Evolutionary conservation across 2,329 filamentous ascomycete species (phyloP), one percentile per base, ranked within the genome.

Genomic region (Beauveria sp.): DNA sequence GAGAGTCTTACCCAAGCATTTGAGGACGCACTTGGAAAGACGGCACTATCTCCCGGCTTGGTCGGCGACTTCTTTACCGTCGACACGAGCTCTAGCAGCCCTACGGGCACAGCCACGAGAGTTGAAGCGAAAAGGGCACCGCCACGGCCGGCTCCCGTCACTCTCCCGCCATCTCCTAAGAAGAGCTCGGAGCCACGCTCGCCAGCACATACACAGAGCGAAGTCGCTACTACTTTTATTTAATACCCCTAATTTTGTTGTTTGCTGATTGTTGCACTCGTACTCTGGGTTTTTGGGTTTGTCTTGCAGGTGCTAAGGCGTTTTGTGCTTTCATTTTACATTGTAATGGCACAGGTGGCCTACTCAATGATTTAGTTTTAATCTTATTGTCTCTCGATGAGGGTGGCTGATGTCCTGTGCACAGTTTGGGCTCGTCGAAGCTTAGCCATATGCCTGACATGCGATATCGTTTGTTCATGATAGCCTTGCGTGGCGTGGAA

Each of bases 91-190:
- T n/a, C 24, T 6, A 47, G 40, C 9, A 26, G 50, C 22, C 18
- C 16, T 62, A n/a, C 61, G 54, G 1, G 64, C 51, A 18, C 56
- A 37, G 60, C 62, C 12, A 69, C 58, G 28, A 67, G 71, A 9
- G 63, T 72, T 1, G 72, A 74, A 59, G 71, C 69, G 3, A 68
- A 66, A 55, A 72, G 64, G 55, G 73, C 70, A 6, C 72, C 72
- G 6, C 72, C 73, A 24, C 64, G 71, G 16, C 71, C 71, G 3
- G 62, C 64, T 22, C 69, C 71, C 3, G 65, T 71, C 7, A 70
- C 70, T 5, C 59, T 73, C 12, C 66, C 72, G 2, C 66, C 68
- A 2, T 67, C 69, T 6, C 47, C 61, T 16, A 55, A 55, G 34
- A 52, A 63, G 28, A 46, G 37, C 44, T 12, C 37, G 9, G 56